Percentiles rank a stretch among this genome's conserved stretches.
Evolutionary conservation across 2,329 filamentous ascomycete genomes (phyloP).

Genomic region (Tolypocladium endophyticum): DNA sequence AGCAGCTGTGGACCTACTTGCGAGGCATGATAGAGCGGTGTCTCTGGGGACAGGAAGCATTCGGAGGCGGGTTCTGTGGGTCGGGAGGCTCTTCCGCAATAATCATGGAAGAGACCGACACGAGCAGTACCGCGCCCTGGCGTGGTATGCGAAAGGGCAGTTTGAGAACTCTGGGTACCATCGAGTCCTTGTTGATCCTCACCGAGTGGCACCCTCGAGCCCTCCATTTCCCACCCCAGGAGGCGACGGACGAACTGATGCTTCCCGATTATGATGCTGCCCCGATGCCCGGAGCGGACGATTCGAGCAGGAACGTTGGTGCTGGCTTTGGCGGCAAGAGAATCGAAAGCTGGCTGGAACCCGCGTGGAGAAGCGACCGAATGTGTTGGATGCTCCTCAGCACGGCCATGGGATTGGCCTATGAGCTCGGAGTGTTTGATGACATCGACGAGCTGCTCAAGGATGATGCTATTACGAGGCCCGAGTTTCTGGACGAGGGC

Average conservation of each 20-base stretch:
- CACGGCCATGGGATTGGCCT: conserved; percentile 79
- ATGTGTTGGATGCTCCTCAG: conserved; percentile 98
- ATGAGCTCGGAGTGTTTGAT: conserved; percentile 93
- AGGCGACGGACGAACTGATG: conserved; percentile 60
- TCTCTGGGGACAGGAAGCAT: conserved; percentile 93
- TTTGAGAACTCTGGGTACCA: conserved; percentile 79
- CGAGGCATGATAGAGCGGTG: conserved; percentile 92
- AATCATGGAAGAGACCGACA: conserved; percentile 44
- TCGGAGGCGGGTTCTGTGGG: conserved; percentile 77
- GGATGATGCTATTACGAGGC: conserved; percentile 46
- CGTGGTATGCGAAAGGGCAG: conserved; percentile 65
- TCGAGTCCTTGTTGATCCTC: conserved; percentile 86
- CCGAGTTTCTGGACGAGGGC: conserved; percentile 62
- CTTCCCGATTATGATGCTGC: conserved; percentile 47
- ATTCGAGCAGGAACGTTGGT: conserved; percentile 19
- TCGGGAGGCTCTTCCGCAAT: conserved; percentile 40
- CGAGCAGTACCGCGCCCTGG: conserved; percentile 60
- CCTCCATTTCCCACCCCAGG: conserved; percentile 82
- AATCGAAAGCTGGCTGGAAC: conserved; percentile 93
- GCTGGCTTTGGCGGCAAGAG: conserved; percentile 68
- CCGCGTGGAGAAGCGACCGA: conserved; percentile 85
- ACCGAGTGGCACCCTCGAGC: conserved; percentile 97
- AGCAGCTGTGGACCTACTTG: conserved; percentile 90
- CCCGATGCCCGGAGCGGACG: conserved; percentile 26
- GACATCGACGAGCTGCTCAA: conserved; percentile 64